Evolutionary conservation across 352 stramenopile species (phyloP), one percentile per base, ranked within the genome.

Genomic region (Phytophthora hibernalis): DNA sequence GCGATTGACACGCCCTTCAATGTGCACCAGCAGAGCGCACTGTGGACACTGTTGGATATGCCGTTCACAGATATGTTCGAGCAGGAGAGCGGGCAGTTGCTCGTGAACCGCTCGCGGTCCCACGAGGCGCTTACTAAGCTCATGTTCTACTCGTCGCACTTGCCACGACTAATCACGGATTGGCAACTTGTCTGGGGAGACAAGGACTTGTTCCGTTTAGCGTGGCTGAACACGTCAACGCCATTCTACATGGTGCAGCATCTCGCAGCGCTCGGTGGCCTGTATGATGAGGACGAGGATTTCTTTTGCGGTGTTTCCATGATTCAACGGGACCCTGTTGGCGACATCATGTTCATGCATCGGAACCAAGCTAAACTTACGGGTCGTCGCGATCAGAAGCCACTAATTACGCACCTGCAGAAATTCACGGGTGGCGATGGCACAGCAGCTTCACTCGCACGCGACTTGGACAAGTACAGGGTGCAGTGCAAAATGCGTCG

Each of bases 61-160:
- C 86, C 85, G 18, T 96, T 93, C 71, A 82, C 79, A 8, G 82
- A 96, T 44, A 96, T 96, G 87, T 93, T 91, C 61, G 87, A 96
- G 65, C 85, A 94, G 58, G 87, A 96, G 47, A 91, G 79, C 44
- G 88, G 85, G 0, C 88, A 96, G 54, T 40, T 94, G 18, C 56
- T 96, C 13, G 73, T 96, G 30, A 85, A 96, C 61, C 76, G 80
- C 3, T 71, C 71, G 21, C 59, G 68, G 11, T 71, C 69, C 3
- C 49, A 62, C 12, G 47, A 42, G 0, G 85, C 87, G 26, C 64
- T 94, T 3, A 68, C 79, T 40, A 92, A 87, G 59, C 82, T 95
- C 63, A 91, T 92, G 85, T 93, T 92, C 51, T 95, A 92, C 67
- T 76, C 85, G 33, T 77, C 74, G 3, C 77, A 91, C 33, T 57